Conservation (phyloP, 1,284 basidiomycete species). For the Testicularia cyperi region DNA sequence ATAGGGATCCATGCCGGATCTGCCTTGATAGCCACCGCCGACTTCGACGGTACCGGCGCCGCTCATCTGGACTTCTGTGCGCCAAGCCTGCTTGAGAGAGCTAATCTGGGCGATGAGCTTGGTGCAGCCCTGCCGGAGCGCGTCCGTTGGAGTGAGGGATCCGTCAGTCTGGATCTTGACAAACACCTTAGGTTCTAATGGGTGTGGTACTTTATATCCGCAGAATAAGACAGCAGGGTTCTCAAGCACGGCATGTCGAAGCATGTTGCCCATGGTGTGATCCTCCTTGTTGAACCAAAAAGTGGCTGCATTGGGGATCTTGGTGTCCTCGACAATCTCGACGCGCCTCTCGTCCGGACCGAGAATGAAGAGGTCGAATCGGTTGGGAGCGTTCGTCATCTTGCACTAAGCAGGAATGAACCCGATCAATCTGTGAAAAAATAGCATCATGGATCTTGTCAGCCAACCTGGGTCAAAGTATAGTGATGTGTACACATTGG, state of each 20-base stretch:
- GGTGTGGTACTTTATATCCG: slow-evolving; percentile 96
- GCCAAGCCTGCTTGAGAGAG: slow-evolving; percentile 63
- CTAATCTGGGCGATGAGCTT: slow-evolving; percentile 77
- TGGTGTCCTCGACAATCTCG: slow-evolving; percentile 89
- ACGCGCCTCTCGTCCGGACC: slow-evolving; percentile 90
- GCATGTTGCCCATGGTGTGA: slow-evolving; percentile 93
- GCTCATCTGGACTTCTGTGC: slow-evolving; percentile 62
- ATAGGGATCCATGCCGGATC: too few relatives aligned
- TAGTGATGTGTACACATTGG: too few relatives aligned
- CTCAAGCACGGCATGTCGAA: slow-evolving; percentile 68
- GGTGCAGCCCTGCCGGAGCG: slow-evolving; percentile 80
- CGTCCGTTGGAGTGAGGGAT: slow-evolving; percentile 75
- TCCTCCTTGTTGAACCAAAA: slow-evolving; percentile 94
- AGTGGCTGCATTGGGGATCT: slow-evolving; percentile 94
- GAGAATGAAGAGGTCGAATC: slow-evolving; percentile 86
- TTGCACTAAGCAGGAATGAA: slow-evolving; percentile 1
- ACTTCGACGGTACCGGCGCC: slow-evolving; percentile 36
- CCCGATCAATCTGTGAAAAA: not conserved
- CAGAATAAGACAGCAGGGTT: slow-evolving; percentile 72
- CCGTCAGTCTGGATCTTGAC: slow-evolving; percentile 97
- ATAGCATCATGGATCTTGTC: slow-evolving; percentile 2
- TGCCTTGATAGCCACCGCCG: slow-evolving; percentile 14
- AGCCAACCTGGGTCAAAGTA: too few relatives aligned
- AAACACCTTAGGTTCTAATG: slow-evolving; percentile 87
- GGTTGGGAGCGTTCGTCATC: slow-evolving; percentile 77